Percentiles rank a stretch among this genome's conserved stretches.
These are phyloP conservation scores for Dactylonectria macrodidyma DNA, from an alignment of 2,329 filamentous ascomycete species.

Conservation along the genomic window DNA sequence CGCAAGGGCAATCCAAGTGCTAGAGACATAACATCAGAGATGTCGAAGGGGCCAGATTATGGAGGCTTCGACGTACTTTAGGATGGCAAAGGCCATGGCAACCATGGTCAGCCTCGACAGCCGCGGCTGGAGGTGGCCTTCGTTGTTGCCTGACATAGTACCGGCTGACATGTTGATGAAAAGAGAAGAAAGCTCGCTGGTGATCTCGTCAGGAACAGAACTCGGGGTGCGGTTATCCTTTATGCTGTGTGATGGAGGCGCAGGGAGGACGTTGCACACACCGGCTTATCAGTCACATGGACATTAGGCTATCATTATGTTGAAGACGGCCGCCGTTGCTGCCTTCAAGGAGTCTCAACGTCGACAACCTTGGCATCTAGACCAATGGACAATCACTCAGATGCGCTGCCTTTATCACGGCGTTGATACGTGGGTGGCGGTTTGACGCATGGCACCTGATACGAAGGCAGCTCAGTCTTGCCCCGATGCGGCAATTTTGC, in stretches of 20 bases:
- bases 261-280: neutral
- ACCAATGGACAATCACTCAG: neutral
- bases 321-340: neutral
- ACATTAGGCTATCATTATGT: neutral
- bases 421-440: neutral
- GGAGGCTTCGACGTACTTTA: conserved; percentile 49
- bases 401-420: neutral
- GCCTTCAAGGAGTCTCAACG: neutral
- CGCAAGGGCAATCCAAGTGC: conserved; percentile 54
- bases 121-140: conserved; percentile 54
- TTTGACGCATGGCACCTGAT: neutral
- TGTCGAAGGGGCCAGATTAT: rapidly evolving
- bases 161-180: neutral
- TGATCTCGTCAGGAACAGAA: neutral
- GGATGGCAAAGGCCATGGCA: conserved; percentile 60
- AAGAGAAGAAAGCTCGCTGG: neutral
- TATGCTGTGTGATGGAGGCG: neutral
- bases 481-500: conserved; percentile 17
- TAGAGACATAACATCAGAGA: conserved; percentile 27
- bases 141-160: neutral
- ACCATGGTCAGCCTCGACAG: conserved; percentile 60
- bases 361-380: neutral
- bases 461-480: neutral
- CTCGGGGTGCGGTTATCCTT: neutral
- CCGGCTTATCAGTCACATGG: neutral